These are phyloP conservation scores for Prunus salicina DNA, from an alignment of 306 rosid species.

Conservation along the genomic window DNA sequence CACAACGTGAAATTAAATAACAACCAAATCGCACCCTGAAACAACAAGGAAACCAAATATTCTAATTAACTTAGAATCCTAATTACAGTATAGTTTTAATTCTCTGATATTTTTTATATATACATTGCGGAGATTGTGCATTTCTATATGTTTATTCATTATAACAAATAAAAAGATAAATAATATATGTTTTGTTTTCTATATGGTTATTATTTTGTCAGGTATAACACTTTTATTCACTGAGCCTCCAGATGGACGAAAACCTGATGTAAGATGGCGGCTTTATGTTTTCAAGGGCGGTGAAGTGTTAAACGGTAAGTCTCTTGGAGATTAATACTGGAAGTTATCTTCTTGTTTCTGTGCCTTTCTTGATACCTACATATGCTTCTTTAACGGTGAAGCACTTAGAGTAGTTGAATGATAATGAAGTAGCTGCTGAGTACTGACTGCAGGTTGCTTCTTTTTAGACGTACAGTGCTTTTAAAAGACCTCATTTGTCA, in stretches of 20 bases:
- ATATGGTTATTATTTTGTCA: slow-evolving; percentile 29
- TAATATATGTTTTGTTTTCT: neutral
- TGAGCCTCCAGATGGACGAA: slow-evolving; percentile 84
- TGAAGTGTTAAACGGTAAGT: slow-evolving; percentile 81
- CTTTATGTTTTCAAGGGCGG: slow-evolving; percentile 97
- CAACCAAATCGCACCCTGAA: neutral
- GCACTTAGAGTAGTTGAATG: neutral
- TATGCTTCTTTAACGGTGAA: neutral
- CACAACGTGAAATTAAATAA: neutral
- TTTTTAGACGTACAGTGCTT: neutral
- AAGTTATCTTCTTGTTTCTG: neutral
- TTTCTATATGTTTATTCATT: neutral
- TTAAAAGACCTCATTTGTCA: neutral
- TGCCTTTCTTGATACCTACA: neutral
- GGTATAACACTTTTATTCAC: slow-evolving; percentile 77
- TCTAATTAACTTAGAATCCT: neutral
- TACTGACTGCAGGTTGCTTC: neutral
- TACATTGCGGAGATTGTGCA: neutral
- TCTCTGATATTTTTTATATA: neutral
- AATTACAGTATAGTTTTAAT: neutral
- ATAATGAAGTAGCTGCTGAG: neutral
- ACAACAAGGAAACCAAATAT: neutral
- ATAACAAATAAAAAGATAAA: neutral
- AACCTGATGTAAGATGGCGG: slow-evolving; percentile 88
- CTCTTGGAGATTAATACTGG: slow-evolving; percentile 3